phyloP scores from a whole-genome alignment of 1,139 yeast genomes.

The Torulaspora globosa region DNA sequence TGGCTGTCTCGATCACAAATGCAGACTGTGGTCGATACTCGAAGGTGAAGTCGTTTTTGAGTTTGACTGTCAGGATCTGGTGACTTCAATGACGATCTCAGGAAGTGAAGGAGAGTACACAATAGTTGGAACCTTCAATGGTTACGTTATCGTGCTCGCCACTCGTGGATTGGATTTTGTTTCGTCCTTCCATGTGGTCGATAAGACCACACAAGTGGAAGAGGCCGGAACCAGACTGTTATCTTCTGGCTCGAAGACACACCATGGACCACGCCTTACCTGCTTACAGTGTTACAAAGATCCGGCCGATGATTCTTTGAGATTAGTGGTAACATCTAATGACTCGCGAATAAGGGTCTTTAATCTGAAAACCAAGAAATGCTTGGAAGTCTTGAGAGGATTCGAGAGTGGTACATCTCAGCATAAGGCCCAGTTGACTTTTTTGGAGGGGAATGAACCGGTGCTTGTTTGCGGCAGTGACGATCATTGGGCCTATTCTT shows the following conservation, averaged over 20 bases:
- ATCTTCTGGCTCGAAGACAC: conserved; percentile 16
- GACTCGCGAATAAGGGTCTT: conserved; percentile 75
- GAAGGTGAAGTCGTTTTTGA: conserved; percentile 52
- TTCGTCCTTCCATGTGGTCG: conserved; percentile 52
- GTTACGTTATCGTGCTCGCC: conserved; percentile 58
- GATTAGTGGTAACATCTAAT: conserved; percentile 61
- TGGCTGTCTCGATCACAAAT: conserved; percentile 74
- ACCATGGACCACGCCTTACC: conserved; percentile 48
- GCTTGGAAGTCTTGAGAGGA: conserved; percentile 73
- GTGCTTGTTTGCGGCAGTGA: conserved; percentile 45
- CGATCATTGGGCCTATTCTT: conserved; percentile 41
- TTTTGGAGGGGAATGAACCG: conserved; percentile 13
- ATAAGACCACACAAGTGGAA: conserved; percentile 28
- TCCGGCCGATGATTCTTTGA: conserved; percentile 30
- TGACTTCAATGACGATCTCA: conserved; percentile 32
- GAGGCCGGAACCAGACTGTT: conserved; percentile 5
- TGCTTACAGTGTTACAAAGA: conserved; percentile 42
- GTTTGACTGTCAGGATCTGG: conserved; percentile 33
- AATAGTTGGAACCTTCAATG: conserved; percentile 79
- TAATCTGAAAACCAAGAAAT: conserved; percentile 50
- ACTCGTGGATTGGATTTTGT: conserved; percentile 60
- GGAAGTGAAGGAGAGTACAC: conserved; percentile 51
- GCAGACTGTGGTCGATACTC: conserved; percentile 81
- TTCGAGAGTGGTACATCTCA: conserved; percentile 66
- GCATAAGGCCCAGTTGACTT: conserved; percentile 50